Percentiles rank a stretch among this genome's conserved stretches.
phyloP scores from a whole-genome alignment of 2,329 filamentous ascomycete genomes.

The Cylindrodendrum hubeiense region DNA sequence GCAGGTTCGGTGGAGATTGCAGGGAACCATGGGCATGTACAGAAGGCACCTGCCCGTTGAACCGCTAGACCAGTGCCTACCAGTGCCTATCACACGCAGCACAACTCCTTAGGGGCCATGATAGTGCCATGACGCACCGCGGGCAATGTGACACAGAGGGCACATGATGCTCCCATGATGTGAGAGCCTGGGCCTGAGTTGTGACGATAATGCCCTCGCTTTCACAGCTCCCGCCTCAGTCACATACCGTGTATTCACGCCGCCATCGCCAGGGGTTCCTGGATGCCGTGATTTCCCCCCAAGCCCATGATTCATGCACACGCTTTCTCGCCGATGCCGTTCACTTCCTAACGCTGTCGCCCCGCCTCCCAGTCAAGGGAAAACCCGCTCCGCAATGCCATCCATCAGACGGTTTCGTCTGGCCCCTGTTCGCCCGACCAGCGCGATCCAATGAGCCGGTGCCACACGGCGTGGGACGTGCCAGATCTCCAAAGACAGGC shows the following conservation, averaged over 20 bases:
- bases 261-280: neutral
- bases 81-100: neutral
- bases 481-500: constrained; percentile 30
- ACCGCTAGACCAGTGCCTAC: neutral
- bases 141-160: constrained; percentile 16
- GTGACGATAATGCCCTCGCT: constrained; percentile 2
- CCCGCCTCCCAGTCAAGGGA: constrained; percentile 10
- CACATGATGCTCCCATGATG: constrained; percentile 20
- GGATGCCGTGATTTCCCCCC: constrained; percentile 6
- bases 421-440: constrained; percentile 32
- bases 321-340: constrained; percentile 15
- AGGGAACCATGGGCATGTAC: constrained; percentile 9
- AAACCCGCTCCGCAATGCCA: constrained; percentile 9
- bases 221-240: neutral
- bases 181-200: neutral
- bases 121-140: constrained; percentile 9
- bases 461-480: constrained; percentile 39
- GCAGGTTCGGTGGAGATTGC: constrained; percentile 23
- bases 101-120: neutral
- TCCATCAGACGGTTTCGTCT: constrained; percentile 28
- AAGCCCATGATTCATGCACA: constrained; percentile 19
- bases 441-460: constrained; percentile 45
- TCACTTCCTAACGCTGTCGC: constrained; percentile 14
- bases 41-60: neutral
- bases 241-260: neutral